These are phyloP conservation scores for Mycothermus thermophilus DNA, from an alignment of 495 filamentous ascomycete species.

Conservation along the genomic window DNA sequence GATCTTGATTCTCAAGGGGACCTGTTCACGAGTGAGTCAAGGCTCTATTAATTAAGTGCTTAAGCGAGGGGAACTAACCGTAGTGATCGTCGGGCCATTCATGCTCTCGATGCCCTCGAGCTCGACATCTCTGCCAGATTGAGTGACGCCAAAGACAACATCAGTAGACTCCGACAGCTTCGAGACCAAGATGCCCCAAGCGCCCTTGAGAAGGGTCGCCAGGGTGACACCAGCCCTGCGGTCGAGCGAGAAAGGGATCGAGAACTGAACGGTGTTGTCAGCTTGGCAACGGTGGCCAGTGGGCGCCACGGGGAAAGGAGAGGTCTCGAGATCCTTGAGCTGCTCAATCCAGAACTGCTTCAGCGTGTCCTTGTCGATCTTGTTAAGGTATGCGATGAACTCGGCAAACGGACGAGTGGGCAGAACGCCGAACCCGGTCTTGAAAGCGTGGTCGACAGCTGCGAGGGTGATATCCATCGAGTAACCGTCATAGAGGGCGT, in stretches of 20 bases:
- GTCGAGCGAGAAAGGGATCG: slow-evolving; percentile 15
- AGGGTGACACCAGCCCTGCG: too few relatives aligned
- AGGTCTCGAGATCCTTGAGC: slow-evolving; percentile 6
- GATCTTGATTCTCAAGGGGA: slow-evolving; percentile 39
- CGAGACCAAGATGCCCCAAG: too few relatives aligned
- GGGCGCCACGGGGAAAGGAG: slow-evolving; percentile 13
- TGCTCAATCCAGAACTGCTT: too few relatives aligned
- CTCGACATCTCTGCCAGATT: too few relatives aligned
- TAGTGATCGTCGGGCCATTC: slow-evolving; percentile 36
- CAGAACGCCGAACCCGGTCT: slow-evolving; percentile 5
- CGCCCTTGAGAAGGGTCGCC: too few relatives aligned
- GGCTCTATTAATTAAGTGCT: slow-evolving; percentile 34
- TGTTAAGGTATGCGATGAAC: slow-evolving; percentile 15
- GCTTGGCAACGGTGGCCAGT: slow-evolving; percentile 7
- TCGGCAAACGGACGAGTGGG: slow-evolving; percentile 14
- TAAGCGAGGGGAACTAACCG: slow-evolving; percentile 30
- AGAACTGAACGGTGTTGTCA: slow-evolving; percentile 15
- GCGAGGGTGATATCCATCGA: slow-evolving; percentile 25
- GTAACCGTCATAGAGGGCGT: slow-evolving; percentile 54
- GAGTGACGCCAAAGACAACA: too few relatives aligned
- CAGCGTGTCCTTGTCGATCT: too few relatives aligned
- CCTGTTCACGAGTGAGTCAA: slow-evolving; percentile 44
- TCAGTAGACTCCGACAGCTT: too few relatives aligned
- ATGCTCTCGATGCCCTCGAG: too few relatives aligned
- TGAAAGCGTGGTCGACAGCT: slow-evolving; percentile 11